These are phyloP conservation scores for Penicillium sp. DNA, from an alignment of 2,329 filamentous ascomycete species.

Conservation along the genomic window DNA sequence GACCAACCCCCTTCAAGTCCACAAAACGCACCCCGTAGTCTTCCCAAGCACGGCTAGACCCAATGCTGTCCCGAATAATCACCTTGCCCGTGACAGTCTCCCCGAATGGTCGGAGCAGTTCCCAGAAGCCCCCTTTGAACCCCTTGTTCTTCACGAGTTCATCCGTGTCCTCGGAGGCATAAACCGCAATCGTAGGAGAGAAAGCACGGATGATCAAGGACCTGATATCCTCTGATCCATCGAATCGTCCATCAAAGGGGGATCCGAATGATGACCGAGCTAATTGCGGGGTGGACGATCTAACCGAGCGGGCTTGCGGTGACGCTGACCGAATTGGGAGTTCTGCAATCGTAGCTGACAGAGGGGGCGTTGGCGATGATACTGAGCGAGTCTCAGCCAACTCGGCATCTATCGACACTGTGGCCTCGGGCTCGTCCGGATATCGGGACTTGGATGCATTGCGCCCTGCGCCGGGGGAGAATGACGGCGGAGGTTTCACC, in stretches of 20 bases:
- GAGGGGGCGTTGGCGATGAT: slow-evolving; percentile 57
- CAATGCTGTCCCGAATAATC: slow-evolving; percentile 85
- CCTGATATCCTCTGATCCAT: slow-evolving; percentile 58
- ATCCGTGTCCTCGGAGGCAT: slow-evolving; percentile 85
- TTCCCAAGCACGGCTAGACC: slow-evolving; percentile 78
- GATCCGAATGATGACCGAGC: slow-evolving; percentile 49
- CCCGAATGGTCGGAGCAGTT: slow-evolving; percentile 86
- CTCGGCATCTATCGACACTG: slow-evolving; percentile 45
- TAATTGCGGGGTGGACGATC: slow-evolving; percentile 56
- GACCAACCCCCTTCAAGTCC: slow-evolving; percentile 57
- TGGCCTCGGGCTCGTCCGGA: slow-evolving; percentile 53
- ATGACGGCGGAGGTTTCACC: slow-evolving; percentile 68
- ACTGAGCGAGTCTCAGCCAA: slow-evolving; percentile 57
- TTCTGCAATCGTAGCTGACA: slow-evolving; percentile 65
- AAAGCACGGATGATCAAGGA: slow-evolving; percentile 79
- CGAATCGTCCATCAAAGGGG: slow-evolving; percentile 56
- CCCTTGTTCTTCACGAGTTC: slow-evolving; percentile 80
- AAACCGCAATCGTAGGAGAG: slow-evolving; percentile 83
- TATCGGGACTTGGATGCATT: slow-evolving; percentile 62
- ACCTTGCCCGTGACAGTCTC: slow-evolving; percentile 86
- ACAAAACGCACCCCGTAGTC: slow-evolving; percentile 90
- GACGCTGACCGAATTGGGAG: slow-evolving; percentile 69
- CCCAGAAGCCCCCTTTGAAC: slow-evolving; percentile 76
- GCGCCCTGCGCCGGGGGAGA: slow-evolving; percentile 66
- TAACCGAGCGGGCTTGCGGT: slow-evolving; percentile 62